phyloP scores from a whole-genome alignment of 306 rosid species.

The Cicer yamashitae region DNA sequence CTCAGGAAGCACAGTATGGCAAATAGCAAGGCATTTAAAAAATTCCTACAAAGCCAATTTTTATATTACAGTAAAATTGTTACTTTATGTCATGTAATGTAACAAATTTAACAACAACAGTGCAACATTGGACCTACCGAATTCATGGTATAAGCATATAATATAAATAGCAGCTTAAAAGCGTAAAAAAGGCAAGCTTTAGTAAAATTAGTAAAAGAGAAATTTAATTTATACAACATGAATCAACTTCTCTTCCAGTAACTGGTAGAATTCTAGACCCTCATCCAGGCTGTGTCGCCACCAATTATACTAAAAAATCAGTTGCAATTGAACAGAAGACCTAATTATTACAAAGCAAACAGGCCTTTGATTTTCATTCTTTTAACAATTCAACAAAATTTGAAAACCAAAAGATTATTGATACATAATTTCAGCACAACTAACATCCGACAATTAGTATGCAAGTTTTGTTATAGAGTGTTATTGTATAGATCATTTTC shows the following conservation, averaged over 20 bases:
- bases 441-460: neutral
- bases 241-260: conserved; percentile 48
- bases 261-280: conserved; percentile 46
- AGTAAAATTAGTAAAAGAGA: neutral
- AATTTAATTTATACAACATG: conserved; percentile 46
- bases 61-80: conserved; percentile 40
- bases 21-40: conserved; percentile 85
- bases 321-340: conserved; percentile 14
- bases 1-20: conserved; percentile 94
- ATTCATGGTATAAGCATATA: conserved; percentile 17
- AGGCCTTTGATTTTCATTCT: conserved; percentile 1
- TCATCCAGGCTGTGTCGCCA: neutral
- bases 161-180: conserved; percentile 26
- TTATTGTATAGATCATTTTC: neutral
- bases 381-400: neutral
- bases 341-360: neutral
- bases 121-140: conserved; percentile 4
- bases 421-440: neutral
- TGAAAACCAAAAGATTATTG: neutral
- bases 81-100: neutral
- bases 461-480: conserved; percentile 3
- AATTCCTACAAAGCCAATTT: conserved; percentile 51
- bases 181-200: conserved; percentile 47
- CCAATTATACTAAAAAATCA: conserved; percentile 27
- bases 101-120: conserved; percentile 30